A percentile compares a stretch with the other conserved stretches of the same genome.
Conservation (phyloP, 1,284 basidiomycete genomes). For the Moesziomyces antarcticus region DNA sequence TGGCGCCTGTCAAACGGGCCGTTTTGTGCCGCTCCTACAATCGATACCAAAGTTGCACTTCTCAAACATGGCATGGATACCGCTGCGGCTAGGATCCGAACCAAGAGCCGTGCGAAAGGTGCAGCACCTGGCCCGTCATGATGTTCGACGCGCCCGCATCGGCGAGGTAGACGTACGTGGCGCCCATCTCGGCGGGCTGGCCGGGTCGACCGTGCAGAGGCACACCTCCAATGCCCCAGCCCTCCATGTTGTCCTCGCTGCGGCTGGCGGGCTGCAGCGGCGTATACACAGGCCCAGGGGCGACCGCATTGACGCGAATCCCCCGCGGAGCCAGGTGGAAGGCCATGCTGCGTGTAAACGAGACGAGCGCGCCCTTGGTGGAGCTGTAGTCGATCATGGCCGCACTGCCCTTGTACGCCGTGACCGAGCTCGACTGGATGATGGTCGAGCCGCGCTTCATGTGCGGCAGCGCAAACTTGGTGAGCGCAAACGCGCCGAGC, state of each 20-base stretch:
- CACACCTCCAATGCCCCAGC: constrained; percentile 49
- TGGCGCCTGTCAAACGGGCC: too few species aligned
- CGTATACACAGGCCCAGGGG: constrained; percentile 73
- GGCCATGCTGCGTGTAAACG: constrained; percentile 73
- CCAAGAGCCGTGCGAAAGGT: constrained; percentile 48
- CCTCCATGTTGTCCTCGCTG: constrained; percentile 53
- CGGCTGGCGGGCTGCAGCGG: constrained; percentile 66
- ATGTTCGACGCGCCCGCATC: constrained; percentile 51
- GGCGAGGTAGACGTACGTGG: constrained; percentile 54
- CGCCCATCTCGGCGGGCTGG: constrained; percentile 57
- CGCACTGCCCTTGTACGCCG: constrained; percentile 71
- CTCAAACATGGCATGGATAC: too few species aligned
- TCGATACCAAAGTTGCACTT: too few species aligned
- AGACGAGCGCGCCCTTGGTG: constrained; percentile 71
- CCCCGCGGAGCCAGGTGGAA: constrained; percentile 74
- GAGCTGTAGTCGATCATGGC: constrained; percentile 72
- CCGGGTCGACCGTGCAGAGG: constrained; percentile 50
- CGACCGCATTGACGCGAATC: constrained; percentile 73
- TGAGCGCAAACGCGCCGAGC: constrained; percentile 50
- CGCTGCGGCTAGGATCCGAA: constrained; percentile 27
- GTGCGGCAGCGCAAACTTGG: constrained; percentile 72
- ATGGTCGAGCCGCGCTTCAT: constrained; percentile 75
- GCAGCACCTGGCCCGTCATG: constrained; percentile 57
- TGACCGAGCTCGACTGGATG: constrained; percentile 76
- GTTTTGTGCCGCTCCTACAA: too few species aligned